Evolutionary conservation across 192 early-diverging fungal genomes (phyloP).

Genomic region (Backusella psychrophila): DNA sequence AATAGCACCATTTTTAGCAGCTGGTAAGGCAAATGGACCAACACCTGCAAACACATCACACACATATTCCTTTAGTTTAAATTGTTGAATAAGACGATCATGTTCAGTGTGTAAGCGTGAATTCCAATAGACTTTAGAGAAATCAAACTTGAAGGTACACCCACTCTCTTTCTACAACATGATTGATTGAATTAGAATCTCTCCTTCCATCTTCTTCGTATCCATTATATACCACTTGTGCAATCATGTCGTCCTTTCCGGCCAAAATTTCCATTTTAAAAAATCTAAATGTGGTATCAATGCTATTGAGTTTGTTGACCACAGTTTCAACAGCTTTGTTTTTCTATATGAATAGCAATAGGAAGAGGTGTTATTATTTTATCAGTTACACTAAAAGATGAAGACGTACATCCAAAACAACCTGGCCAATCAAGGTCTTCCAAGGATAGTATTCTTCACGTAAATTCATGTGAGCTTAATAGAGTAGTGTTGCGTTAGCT

Average conservation of each 20-base stretch:
- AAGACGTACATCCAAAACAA: conserved; percentile 81
- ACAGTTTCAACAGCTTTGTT: conserved; percentile 82
- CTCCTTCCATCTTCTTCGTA: not conserved
- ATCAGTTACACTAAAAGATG: not conserved
- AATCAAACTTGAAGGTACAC: conserved; percentile 91
- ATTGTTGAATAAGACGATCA: conserved; percentile 78
- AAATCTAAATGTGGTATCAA: conserved; percentile 94
- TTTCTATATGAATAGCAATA: conserved; percentile 58
- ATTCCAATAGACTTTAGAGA: conserved; percentile 99
- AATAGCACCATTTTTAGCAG: conserved; percentile 73
- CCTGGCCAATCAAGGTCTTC: conserved; percentile 89
- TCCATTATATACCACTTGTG: conserved; percentile 65
- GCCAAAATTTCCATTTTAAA: conserved; percentile 98
- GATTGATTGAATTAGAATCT: not conserved
- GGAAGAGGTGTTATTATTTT: not conserved
- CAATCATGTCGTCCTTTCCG: conserved; percentile 82
- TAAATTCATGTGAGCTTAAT: conserved; percentile 91
- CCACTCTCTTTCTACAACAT: conserved; percentile 77
- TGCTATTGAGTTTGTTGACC: conserved; percentile 95
- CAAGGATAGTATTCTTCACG: conserved; percentile 90
- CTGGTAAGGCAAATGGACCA: conserved; percentile 94
- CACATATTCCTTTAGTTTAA: conserved; percentile 66
- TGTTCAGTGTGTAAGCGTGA: conserved; percentile 94
- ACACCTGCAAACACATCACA: conserved; percentile 98
- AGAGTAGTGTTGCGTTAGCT: not conserved